A percentile compares a stretch with the other conserved stretches of the same genome.
phyloP scores from a whole-genome alignment of 177 flowering plant genomes.

The Vitis hybrid region DNA sequence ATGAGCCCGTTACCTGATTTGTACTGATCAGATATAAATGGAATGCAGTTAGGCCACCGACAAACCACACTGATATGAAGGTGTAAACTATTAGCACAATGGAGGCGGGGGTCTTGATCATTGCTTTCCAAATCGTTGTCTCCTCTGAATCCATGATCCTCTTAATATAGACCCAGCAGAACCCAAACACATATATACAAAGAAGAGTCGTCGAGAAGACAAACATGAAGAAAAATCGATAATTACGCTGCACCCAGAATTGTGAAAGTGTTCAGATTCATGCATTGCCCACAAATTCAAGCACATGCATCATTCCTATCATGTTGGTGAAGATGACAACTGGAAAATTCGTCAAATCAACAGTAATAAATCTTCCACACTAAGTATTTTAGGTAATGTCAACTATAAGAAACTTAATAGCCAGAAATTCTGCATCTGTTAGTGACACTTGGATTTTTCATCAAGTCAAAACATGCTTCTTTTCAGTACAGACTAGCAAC shows the following conservation, averaged over 20 bases:
- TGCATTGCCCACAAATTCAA: not conserved
- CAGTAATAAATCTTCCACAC: not conserved
- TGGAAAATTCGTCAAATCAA: not conserved
- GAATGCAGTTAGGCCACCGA: slow-evolving; percentile 91
- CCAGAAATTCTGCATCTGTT: not conserved
- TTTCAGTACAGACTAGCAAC: too few relatives aligned
- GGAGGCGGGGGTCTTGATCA: slow-evolving; percentile 83
- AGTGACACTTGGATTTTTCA: not conserved
- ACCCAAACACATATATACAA: slow-evolving; percentile 75
- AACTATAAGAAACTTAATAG: not conserved
- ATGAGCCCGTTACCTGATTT: slow-evolving; percentile 64
- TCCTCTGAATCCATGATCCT: slow-evolving; percentile 63
- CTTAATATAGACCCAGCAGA: slow-evolving; percentile 84
- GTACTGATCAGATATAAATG: slow-evolving; percentile 87
- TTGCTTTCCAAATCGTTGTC: slow-evolving; percentile 75
- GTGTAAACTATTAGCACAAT: slow-evolving; percentile 78
- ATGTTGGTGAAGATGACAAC: not conserved
- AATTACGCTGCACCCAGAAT: slow-evolving; percentile 73
- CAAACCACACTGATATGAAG: slow-evolving; percentile 86
- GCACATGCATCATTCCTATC: too few relatives aligned
- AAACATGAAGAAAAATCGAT: slow-evolving; percentile 94
- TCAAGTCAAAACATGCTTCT: not conserved
- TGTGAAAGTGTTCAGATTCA: not conserved
- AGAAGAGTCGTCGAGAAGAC: slow-evolving; percentile 87
- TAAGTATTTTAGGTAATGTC: too few relatives aligned